phyloP scores from a whole-genome alignment of 495 filamentous ascomycete species.

The Neurospora sublineolata region DNA sequence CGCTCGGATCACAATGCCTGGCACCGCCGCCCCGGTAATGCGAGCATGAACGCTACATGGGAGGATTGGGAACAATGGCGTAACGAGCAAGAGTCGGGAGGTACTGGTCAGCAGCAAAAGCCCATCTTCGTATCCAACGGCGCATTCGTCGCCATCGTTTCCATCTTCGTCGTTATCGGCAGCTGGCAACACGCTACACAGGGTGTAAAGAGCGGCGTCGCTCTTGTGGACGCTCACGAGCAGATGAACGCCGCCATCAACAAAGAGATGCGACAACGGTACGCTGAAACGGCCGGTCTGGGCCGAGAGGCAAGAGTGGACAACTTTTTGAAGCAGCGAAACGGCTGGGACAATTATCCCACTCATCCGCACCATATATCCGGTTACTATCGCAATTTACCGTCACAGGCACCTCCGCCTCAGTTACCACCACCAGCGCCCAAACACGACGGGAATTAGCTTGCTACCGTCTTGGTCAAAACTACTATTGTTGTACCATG shows the following conservation, averaged over 20 bases:
- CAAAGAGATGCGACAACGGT: slow-evolving; percentile 46
- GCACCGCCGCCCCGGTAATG: slow-evolving; percentile 37
- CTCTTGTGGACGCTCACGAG: slow-evolving; percentile 50
- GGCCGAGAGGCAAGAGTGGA: slow-evolving; percentile 54
- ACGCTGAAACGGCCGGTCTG: slow-evolving; percentile 37
- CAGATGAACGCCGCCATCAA: slow-evolving; percentile 50
- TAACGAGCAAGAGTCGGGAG: slow-evolving; percentile 28
- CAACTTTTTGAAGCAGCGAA: slow-evolving; percentile 59
- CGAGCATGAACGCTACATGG: slow-evolving; percentile 85
- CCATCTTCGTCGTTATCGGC: slow-evolving; percentile 54
- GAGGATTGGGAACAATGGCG: slow-evolving; percentile 96
- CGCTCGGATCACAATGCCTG: slow-evolving; percentile 36
- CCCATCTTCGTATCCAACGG: slow-evolving; percentile 62
- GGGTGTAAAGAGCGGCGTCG: slow-evolving; percentile 44
- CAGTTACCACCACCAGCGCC: background rate
- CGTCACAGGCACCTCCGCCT: background rate
- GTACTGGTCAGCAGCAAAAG: slow-evolving; percentile 35
- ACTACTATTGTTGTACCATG: background rate
- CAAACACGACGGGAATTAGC: background rate
- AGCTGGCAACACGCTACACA: slow-evolving; percentile 55
- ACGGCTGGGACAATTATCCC: slow-evolving; percentile 27
- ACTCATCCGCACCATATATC: background rate
- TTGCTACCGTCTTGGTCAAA: background rate
- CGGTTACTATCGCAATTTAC: background rate
- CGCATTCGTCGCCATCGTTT: slow-evolving; percentile 58